Evolutionary conservation across 495 filamentous ascomycete species (phyloP), one percentile per base, ranked within the genome.

Genomic region (Umbilicaria muhlenbergii): DNA sequence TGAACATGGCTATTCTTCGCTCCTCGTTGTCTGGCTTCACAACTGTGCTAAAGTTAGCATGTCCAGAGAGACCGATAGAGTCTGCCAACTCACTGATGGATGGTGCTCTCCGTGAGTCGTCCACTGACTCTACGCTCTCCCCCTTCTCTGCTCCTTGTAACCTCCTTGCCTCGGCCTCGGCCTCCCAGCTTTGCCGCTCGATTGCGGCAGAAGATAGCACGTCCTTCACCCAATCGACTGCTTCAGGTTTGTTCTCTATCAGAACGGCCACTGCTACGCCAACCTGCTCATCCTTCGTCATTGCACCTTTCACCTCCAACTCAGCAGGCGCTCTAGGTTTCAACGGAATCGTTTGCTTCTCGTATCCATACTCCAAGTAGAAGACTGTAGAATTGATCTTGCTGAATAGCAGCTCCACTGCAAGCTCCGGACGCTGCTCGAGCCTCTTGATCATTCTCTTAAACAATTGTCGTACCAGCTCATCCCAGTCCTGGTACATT

Each of bases 381-480:
- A 79, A 82, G 1, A 80, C 71, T 0, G 87, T 93, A 2, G 73
- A 73, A 43, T 77, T 79, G 52, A 86, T 85, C 61, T 99, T 99
- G 57, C 82, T 88, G 58, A 99, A 99, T 11, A 99, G 67, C 59
- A 99, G 61, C 57, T 98, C 92, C 5, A 87, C 80, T 41, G 85
- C 71, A 43, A 95, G 59, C 39, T 83, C 85, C 3, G 86, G 86
- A 41, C 83, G 73, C 48, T 89, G 77, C 39, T 91, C 71, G 7
- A 96, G 67, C 59, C 87, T 94, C 56, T 83, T 80, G 15, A 77
- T 61, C 45, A 86, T 69, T 52, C 71, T 78, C 50, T 73, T 82
- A 31, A 95, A 63, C 21, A 91, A 69, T 45, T 95, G 86, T 52
- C 78, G 77, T 3, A 83, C 75, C 32, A 99, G 66, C 53, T 91